Percentiles rank a stretch among this genome's conserved stretches.
Conservation (phyloP, 202 grass and related monocot species). For the Alloteropsis angusta region DNA sequence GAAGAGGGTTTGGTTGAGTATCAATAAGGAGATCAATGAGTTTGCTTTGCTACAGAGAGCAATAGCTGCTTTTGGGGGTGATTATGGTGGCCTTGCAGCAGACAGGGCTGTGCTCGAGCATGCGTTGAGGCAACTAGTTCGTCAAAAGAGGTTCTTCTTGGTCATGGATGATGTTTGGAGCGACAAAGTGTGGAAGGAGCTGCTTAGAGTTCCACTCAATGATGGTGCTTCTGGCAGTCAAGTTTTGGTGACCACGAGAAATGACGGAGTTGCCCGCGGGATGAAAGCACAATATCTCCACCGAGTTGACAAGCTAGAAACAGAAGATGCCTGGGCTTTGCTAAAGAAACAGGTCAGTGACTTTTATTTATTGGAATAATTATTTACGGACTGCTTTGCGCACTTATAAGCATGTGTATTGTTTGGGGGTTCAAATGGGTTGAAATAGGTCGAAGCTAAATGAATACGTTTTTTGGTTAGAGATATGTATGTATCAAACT, state of each 20-base stretch:
- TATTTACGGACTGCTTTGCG: too few species aligned
- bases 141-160: background rate
- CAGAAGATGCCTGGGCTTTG: background rate
- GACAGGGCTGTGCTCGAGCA: background rate
- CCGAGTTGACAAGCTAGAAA: background rate
- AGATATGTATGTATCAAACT: too few species aligned
- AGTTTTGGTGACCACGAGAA: background rate
- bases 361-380: background rate
- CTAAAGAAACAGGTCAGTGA: background rate
- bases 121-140: background rate
- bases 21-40: background rate
- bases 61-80: background rate
- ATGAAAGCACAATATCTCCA: background rate
- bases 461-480: too few species aligned
- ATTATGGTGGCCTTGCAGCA: background rate
- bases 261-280: background rate
- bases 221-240: background rate
- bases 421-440: too few species aligned
- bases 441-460: too few species aligned
- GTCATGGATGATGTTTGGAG: conserved; percentile 34
- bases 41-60: accelerated
- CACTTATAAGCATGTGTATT: too few species aligned
- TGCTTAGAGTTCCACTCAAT: background rate
- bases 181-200: background rate
- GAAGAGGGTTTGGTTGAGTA: background rate